Percentiles rank a stretch among this genome's conserved stretches.
These are phyloP conservation scores for Omphalea diandra DNA, from an alignment of 441 rosid genomes.

Conservation along the genomic window DNA sequence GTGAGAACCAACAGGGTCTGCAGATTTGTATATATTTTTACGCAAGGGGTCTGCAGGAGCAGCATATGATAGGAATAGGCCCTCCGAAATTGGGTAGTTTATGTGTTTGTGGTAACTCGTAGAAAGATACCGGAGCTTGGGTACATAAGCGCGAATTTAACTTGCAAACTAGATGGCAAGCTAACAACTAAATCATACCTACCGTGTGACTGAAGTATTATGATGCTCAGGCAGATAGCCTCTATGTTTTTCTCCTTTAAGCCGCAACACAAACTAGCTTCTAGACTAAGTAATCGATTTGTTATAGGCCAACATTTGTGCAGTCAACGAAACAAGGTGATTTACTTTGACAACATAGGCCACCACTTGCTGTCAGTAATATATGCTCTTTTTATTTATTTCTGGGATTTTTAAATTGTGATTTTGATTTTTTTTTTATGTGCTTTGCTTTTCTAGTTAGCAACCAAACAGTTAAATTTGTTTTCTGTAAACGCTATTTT, in stretches of 20 bases:
- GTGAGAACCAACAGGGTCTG: background rate
- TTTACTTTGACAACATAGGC: background rate
- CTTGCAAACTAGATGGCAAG: background rate
- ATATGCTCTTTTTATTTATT: background rate
- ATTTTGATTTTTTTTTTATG: too few species aligned
- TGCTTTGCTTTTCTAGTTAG: too few species aligned
- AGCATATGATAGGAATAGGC: too few species aligned
- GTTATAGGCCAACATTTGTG: background rate
- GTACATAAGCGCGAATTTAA: background rate
- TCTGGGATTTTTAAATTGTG: too few species aligned
- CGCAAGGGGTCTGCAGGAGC: too few species aligned
- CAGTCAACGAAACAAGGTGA: too few species aligned
- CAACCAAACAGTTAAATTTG: too few species aligned
- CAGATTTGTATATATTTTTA: too few species aligned
- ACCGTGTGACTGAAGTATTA: background rate
- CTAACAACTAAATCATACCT: background rate
- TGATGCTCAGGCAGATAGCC: background rate
- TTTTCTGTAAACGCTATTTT: too few species aligned
- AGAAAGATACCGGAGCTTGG: background rate
- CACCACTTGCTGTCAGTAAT: too few species aligned
- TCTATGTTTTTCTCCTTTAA: too few species aligned
- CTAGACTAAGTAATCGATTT: background rate
- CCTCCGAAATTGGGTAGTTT: background rate
- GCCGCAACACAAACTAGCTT: too few species aligned
- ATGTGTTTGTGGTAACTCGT: background rate